Evolutionary conservation across 768 basidiomycete genomes (phyloP), one percentile per base, ranked within the genome.

Genomic region (Mycena latifolia): DNA sequence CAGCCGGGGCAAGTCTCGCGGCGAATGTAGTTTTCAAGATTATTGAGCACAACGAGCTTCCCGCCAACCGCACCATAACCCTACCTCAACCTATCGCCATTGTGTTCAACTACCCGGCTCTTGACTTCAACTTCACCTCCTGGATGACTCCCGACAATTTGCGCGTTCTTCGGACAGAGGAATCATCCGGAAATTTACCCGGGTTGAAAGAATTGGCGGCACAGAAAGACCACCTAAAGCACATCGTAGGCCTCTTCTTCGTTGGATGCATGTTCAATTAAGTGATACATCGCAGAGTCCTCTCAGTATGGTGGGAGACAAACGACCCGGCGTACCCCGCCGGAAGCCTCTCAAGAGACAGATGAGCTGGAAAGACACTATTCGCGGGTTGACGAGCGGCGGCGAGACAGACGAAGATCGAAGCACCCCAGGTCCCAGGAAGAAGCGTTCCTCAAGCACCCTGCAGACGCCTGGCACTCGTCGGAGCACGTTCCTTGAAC

Each of bases 71-170:
- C 18, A 80, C 76, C 57, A 62, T 74, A 39, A 66, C 76, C 24
- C 82, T 97, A 33, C 92, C 90, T 1, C 82, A 86, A 20, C 98
- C 98, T 1, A 79, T 91, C 41, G 92, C 93, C 1, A 83, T 99
- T 63, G 89, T 98, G 29, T 86, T 97, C 58, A 94, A 89, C 70
- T 99, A 99, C 77, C 88, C 96, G 0, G 93, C 92, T 27, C 85
- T 99, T 48, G 96, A 99, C 77, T 99, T 99, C 82, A 98, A 99
- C 77, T 98, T 97, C 73, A 95, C 95, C 0, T 97, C 96, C 24
- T 99, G 97, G 97, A 95, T 96, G 94, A 86, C 92, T 0, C 89
- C 89, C 11, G 86, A 86, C 22, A 89, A 98, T 76, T 83, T 98
- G 61, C 89, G 88, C 6, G 92, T 97, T 29, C 82, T 99, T 17